Base-by-base conservation (phyloP, 176 grass and related monocot species). In the Triticum dicoccoides region DNA sequence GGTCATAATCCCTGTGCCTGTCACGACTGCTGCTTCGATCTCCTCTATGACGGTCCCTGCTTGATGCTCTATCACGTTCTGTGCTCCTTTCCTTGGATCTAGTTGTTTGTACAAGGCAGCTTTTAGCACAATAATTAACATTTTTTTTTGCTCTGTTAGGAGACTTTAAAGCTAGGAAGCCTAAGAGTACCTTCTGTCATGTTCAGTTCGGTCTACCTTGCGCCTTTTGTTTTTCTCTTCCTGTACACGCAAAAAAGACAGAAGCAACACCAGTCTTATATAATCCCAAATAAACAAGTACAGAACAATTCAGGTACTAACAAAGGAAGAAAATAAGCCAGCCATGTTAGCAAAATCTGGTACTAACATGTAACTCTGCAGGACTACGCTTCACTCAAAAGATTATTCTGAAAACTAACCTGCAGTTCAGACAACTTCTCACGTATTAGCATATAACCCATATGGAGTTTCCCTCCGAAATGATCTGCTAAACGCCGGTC, bases 401-500 rank as follows among this genome's bases (percentile, higher is more conserved):
- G 3, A 88, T 54, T 68, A 10, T 20, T 75, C 27, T 51, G 61
- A 73, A 71, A 70, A 39, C 47, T 69, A 63, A 99, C 97, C 90
- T 94, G 82, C 33, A 99, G 88, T 91, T 96, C 90, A 0, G 71
- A 58, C 20, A 96, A 84, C 69, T 94, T 99, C 61, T 99, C 97
- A 65, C 97, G 97, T 52, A 96, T 90, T 69, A 95, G 97, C 90
- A 96, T 94, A 76, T 94, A 99, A 29, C 97, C 97, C 70, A 99
- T 87, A 72, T 99, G 97, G 87, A 96, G 97, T 84, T 99, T 96
- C 29, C 97, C 97, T 84, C 97, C 97, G 91, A 99, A 99, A 93
- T 99, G 97, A 94, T 99, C 94, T 82, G 97, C 94, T 82, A 99
- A 69, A 45, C 97, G 97, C 34, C 94, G 94, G 76, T 99, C 94